These are phyloP conservation scores for Tephrocybe sp. DNA, from an alignment of 768 basidiomycete genomes.

Conservation along the genomic window DNA sequence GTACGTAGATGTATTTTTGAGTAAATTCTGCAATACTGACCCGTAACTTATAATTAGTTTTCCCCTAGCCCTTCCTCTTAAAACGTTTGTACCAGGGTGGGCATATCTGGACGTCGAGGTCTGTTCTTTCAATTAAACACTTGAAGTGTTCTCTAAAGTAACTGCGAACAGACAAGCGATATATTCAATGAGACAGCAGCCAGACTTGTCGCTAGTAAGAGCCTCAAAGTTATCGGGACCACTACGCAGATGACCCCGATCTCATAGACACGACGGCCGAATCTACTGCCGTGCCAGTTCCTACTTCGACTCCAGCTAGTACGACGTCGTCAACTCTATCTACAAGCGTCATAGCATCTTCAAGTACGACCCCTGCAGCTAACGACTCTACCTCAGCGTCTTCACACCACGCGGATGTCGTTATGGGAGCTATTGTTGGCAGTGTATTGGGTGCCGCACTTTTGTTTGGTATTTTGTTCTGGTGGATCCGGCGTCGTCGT, in stretches of 20 bases:
- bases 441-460: conserved; percentile 36
- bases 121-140: neutral
- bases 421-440: conserved; percentile 50
- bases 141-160: neutral
- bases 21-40: neutral
- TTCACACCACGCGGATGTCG: conserved; percentile 30
- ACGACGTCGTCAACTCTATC: conserved; percentile 5
- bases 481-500: conserved; percentile 23
- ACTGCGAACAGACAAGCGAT: conserved; percentile 29
- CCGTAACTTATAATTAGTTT: conserved; percentile 37
- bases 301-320: conserved; percentile 21
- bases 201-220: conserved; percentile 33
- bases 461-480: conserved; percentile 29
- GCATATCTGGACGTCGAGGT: conserved; percentile 58
- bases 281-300: conserved; percentile 36
- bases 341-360: neutral
- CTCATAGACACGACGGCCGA: conserved; percentile 37
- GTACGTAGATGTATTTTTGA: conserved; percentile 20
- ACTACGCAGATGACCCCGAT: neutral
- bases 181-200: conserved; percentile 42
- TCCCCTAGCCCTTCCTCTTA: conserved; percentile 45
- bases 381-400: conserved; percentile 17
- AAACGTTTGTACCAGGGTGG: conserved; percentile 58
- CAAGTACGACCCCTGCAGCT: conserved; percentile 13
- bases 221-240: neutral